phyloP scores from a whole-genome alignment of 1,139 yeast species.

The Saccharomyces uvarum region DNA sequence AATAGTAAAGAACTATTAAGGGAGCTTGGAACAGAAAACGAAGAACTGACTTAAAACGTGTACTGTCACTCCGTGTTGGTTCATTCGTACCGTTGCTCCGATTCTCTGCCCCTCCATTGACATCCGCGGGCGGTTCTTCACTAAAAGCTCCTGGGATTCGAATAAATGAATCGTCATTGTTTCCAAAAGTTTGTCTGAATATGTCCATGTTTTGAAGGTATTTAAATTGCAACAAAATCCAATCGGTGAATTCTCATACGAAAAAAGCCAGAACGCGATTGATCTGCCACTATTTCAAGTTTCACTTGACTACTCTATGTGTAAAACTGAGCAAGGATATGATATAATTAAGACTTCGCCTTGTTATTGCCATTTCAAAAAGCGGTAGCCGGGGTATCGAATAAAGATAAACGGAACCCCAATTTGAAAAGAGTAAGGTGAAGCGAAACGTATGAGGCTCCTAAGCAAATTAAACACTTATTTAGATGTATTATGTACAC shows the following conservation, averaged over 20 bases:
- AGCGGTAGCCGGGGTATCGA: background rate
- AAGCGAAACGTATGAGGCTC: constrained; percentile 1
- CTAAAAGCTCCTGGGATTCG: constrained; percentile 16
- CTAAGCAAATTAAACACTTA: background rate
- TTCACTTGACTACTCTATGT: background rate
- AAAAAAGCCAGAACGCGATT: background rate
- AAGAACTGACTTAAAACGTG: background rate
- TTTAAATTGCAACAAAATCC: constrained; percentile 5
- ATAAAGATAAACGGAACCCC: background rate
- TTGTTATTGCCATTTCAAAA: background rate
- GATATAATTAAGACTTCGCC: background rate
- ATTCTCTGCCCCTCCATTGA: background rate
- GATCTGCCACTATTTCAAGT: background rate
- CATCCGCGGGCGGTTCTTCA: constrained; percentile 1
- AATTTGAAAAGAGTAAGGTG: background rate
- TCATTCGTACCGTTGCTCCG: background rate
- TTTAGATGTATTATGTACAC: background rate
- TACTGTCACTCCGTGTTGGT: background rate
- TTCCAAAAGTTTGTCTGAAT: constrained; percentile 11
- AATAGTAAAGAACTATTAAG: constrained; percentile 18
- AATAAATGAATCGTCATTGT: constrained; percentile 10
- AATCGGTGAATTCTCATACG: background rate
- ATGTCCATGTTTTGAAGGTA: constrained; percentile 13
- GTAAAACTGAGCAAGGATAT: background rate
- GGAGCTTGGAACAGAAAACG: constrained; percentile 14